A percentile compares a stretch with the other conserved stretches of the same genome.
phyloP scores from a whole-genome alignment of 345 rosid genomes.

The Syzygium aromaticum region DNA sequence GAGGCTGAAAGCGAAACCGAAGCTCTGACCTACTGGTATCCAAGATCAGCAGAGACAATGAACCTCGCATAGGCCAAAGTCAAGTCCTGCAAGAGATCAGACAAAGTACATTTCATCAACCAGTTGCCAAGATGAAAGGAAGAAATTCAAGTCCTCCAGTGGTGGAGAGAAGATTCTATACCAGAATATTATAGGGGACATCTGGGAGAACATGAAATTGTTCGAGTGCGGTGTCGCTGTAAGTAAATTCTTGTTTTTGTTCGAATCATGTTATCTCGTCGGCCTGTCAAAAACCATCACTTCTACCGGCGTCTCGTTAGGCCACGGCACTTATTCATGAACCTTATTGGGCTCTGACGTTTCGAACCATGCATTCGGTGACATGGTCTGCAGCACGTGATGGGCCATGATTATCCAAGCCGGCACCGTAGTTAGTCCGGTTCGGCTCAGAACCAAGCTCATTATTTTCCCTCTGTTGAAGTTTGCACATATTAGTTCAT shows the following conservation, averaged over 20 bases:
- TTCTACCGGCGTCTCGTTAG: background rate
- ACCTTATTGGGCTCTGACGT: too few species aligned
- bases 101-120: background rate
- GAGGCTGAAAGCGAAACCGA: too few species aligned
- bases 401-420: too few species aligned
- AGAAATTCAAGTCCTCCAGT: background rate
- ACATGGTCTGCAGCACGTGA: too few species aligned
- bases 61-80: too few species aligned
- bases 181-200: background rate
- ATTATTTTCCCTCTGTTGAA: background rate
- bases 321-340: too few species aligned
- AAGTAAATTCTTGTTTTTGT: background rate
- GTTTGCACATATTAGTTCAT: background rate
- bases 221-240: background rate
- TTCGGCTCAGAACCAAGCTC: background rate
- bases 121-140: background rate
- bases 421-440: too few species aligned
- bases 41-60: too few species aligned
- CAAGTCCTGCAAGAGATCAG: background rate
- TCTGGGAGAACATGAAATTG: background rate
- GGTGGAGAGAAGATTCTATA: background rate
- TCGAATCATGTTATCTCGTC: accelerated
- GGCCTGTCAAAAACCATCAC: background rate
- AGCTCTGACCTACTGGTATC: too few species aligned
- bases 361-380: too few species aligned